These are phyloP conservation scores for Pythium rhizo-oryzae DNA, from an alignment of 352 stramenopile genomes.

Conservation along the genomic window DNA sequence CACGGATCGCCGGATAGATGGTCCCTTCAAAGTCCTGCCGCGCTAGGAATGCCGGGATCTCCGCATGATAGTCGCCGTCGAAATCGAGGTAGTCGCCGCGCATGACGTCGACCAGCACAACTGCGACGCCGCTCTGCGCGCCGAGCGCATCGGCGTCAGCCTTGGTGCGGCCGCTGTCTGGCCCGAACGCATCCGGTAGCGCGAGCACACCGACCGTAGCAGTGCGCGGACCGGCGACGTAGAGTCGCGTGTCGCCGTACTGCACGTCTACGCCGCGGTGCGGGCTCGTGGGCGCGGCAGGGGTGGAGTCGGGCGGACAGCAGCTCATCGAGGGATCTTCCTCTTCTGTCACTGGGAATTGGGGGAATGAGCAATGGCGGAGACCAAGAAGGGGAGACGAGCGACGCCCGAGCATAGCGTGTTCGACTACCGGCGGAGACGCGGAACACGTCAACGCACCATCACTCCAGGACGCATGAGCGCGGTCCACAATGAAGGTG, in stretches of 20 bases:
- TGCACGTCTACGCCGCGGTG: constrained; percentile 28
- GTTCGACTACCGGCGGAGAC: too few relatives aligned
- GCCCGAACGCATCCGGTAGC: constrained; percentile 49
- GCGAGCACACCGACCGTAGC: constrained; percentile 41
- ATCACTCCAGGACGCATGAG: too few relatives aligned
- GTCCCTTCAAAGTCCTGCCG: neutral
- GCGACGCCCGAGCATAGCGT: too few relatives aligned
- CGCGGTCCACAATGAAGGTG: neutral
- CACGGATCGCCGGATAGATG: constrained; percentile 7
- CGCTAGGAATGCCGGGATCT: constrained; percentile 19
- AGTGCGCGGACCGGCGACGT: constrained; percentile 33
- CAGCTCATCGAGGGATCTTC: constrained; percentile 28
- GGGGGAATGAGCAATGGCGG: too few relatives aligned
- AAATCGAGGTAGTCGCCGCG: constrained; percentile 35
- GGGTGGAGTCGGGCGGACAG: constrained; percentile 41
- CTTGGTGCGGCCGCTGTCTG: constrained; percentile 57
- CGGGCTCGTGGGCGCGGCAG: constrained; percentile 11
- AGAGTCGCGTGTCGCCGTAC: constrained; percentile 38
- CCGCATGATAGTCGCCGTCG: constrained; percentile 16
- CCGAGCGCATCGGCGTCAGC: constrained; percentile 45
- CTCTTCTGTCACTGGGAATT: too few relatives aligned
- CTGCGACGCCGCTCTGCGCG: constrained; percentile 42
- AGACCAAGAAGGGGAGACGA: too few relatives aligned
- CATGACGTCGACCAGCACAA: constrained; percentile 46
- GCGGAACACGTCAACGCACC: neutral